A percentile compares a stretch with the other conserved stretches of the same genome.
phyloP scores from a whole-genome alignment of 2,329 filamentous ascomycete genomes.

The Didymosphaeria variabile region DNA sequence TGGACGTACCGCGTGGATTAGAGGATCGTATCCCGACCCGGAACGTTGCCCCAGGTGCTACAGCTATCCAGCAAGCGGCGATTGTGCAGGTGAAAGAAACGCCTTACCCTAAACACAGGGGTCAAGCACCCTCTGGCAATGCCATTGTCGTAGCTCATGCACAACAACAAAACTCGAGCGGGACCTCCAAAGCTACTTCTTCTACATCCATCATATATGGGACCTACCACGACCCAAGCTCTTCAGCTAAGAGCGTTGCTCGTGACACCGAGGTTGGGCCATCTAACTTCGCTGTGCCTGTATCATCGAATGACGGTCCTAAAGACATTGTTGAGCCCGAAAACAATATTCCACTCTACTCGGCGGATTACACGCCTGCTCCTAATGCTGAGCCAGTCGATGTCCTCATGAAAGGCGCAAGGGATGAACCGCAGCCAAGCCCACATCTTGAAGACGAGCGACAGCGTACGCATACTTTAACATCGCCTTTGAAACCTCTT shows the following conservation, averaged over 20 bases:
- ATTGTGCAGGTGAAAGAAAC: conserved; percentile 44
- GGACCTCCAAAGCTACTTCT: conserved; percentile 27
- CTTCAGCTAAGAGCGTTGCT: conserved; percentile 1
- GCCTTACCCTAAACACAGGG: conserved; percentile 33
- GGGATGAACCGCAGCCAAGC: not conserved
- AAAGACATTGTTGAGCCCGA: not conserved
- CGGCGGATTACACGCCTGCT: not conserved
- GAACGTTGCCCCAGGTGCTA: not conserved
- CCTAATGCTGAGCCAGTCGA: conserved; percentile 8
- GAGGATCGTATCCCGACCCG: conserved; percentile 26
- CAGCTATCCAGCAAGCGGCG: conserved; percentile 11
- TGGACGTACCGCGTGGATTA: conserved; percentile 44
- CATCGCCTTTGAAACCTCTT: not conserved
- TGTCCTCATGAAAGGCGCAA: conserved; percentile 12
- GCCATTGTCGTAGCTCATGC: conserved; percentile 12
- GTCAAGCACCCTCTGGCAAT: not conserved
- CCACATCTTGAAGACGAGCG: not conserved
- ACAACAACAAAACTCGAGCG: conserved; percentile 25
- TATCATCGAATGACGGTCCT: not conserved
- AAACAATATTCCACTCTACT: not conserved
- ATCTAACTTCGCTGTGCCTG: not conserved
- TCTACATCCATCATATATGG: conserved; percentile 37
- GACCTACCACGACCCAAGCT: conserved; percentile 33
- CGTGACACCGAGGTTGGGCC: not conserved
- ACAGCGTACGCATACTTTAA: not conserved